Evolutionary conservation across 352 stramenopile genomes (phyloP).

Genomic region (Pythium brachiatum): DNA sequence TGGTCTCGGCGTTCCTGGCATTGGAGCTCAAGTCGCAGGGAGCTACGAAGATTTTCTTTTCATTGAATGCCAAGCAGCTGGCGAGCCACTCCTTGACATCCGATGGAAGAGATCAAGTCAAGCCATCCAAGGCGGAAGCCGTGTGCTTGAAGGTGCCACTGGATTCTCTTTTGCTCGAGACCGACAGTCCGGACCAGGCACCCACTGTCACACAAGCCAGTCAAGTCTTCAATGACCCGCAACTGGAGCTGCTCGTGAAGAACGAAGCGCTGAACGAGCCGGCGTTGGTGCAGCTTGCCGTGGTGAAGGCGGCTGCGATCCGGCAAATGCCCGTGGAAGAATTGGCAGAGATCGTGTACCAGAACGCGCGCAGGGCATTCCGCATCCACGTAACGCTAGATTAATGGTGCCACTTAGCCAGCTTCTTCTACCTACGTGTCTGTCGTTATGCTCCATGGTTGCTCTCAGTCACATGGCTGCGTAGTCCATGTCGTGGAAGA

Average conservation of each 20-base stretch:
- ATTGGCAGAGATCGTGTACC: slow-evolving; percentile 35
- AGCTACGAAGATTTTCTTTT: slow-evolving; percentile 60
- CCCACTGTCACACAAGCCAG: slow-evolving; percentile 20
- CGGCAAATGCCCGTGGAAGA: slow-evolving; percentile 31
- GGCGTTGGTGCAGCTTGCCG: slow-evolving; percentile 45
- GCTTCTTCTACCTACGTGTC: no score
- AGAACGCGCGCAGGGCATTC: slow-evolving; percentile 44
- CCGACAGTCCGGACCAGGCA: slow-evolving; percentile 67
- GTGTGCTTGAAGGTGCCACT: slow-evolving; percentile 48
- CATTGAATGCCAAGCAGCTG: slow-evolving; percentile 72
- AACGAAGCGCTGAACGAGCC: slow-evolving; percentile 46
- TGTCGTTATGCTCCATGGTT: background rate
- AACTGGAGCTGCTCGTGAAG: slow-evolving; percentile 2
- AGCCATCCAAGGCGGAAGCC: slow-evolving; percentile 19
- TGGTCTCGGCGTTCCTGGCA: slow-evolving; percentile 49
- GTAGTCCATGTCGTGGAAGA: slow-evolving; percentile 75
- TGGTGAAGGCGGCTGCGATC: slow-evolving; percentile 41
- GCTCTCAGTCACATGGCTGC: slow-evolving; percentile 50
- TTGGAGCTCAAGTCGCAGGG: slow-evolving; percentile 24
- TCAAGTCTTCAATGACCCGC: background rate
- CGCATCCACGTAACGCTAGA: slow-evolving; percentile 14
- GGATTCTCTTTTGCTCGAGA: slow-evolving; percentile 61
- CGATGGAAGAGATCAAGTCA: background rate
- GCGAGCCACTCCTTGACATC: slow-evolving; percentile 5
- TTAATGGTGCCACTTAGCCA: no score